A percentile compares a stretch with the other conserved stretches of the same genome.
Evolutionary conservation across 2,329 filamentous ascomycete species (phyloP).

Genomic region (Fusarium tuaranense): DNA sequence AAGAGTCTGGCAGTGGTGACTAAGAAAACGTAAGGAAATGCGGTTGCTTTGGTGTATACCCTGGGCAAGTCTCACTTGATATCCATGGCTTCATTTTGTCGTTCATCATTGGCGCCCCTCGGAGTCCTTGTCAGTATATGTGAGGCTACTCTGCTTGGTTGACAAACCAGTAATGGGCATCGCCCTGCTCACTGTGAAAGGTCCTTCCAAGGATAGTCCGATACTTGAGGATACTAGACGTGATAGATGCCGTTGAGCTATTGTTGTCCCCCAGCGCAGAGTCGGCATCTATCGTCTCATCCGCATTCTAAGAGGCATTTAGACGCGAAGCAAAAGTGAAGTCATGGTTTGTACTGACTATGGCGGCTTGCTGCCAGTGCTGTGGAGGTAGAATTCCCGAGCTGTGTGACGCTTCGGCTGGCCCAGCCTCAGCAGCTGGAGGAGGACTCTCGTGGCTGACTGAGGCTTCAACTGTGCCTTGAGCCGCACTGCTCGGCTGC

Average conservation of each 20-base stretch:
- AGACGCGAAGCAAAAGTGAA: not conserved
- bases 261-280: not conserved
- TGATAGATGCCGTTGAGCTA: not conserved
- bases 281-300: not conserved
- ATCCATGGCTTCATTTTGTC: not conserved
- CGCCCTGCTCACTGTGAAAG: not conserved
- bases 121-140: no score
- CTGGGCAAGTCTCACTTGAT: not conserved
- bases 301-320: not conserved
- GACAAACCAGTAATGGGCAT: not conserved
- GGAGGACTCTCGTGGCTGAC: not conserved
- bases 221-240: not conserved
- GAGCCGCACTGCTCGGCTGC: not conserved
- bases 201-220: not conserved
- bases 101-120: constrained; percentile 3
- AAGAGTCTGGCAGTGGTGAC: constrained; percentile 1
- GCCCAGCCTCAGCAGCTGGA: not conserved
- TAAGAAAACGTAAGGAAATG: not conserved
- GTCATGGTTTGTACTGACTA: not conserved
- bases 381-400: not conserved
- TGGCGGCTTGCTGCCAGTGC: not conserved
- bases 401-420: not conserved
- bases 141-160: no score
- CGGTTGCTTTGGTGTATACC: no score
- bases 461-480: not conserved